A percentile compares a stretch with the other conserved stretches of the same genome.
Conservation (phyloP, 2,329 filamentous ascomycete genomes). For the Simplicillium sp. region DNA sequence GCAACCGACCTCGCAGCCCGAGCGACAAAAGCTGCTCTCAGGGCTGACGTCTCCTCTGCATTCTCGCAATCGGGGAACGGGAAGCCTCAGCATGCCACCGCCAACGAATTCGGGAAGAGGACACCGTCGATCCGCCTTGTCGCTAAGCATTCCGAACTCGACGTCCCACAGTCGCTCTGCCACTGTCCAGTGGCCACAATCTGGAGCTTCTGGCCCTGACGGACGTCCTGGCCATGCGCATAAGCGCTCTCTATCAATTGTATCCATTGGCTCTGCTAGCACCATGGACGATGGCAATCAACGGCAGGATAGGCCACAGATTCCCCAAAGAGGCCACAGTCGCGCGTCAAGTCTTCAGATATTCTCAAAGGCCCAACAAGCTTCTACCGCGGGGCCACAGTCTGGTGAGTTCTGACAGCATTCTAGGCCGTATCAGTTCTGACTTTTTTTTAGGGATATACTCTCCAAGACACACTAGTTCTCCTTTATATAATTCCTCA, state of each 20-base stretch:
- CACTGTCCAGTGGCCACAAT: conserved; percentile 36
- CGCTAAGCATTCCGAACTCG: conserved; percentile 44
- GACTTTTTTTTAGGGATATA: conserved; percentile 21
- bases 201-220: conserved; percentile 18
- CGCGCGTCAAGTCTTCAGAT: conserved; percentile 79
- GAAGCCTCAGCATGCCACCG: conserved; percentile 35
- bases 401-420: conserved; percentile 24
- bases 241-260: conserved; percentile 71
- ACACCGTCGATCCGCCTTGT: conserved; percentile 56
- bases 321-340: conserved; percentile 56
- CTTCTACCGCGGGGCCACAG: conserved; percentile 31
- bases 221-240: conserved; percentile 46
- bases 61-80: conserved; percentile 28
- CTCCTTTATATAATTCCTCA: conserved; percentile 45
- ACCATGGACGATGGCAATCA: conserved; percentile 36
- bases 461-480: conserved; percentile 33
- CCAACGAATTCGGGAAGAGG: conserved; percentile 33
- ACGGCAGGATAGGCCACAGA: conserved; percentile 35
- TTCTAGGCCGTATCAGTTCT: too few species aligned
- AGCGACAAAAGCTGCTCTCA: conserved; percentile 25
- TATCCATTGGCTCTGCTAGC: conserved; percentile 58
- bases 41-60: conserved; percentile 33
- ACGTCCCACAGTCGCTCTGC: conserved; percentile 34
- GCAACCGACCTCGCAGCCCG: conserved; percentile 13
- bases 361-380: conserved; percentile 23